These are phyloP conservation scores for Geosmithia flava DNA, from an alignment of 2,329 filamentous ascomycete genomes.

Conservation along the genomic window DNA sequence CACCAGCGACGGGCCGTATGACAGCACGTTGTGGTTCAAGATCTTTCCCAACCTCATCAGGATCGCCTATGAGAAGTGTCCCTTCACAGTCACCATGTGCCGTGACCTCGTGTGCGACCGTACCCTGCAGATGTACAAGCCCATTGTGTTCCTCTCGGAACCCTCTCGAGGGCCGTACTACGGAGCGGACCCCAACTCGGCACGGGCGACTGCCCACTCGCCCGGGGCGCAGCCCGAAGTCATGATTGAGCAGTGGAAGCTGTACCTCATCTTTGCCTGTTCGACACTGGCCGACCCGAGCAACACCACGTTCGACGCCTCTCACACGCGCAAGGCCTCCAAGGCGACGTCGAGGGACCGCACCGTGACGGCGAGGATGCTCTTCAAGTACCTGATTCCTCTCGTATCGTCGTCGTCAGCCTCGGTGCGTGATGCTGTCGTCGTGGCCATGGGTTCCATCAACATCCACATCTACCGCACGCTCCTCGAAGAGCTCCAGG, in stretches of 20 bases:
- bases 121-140: conserved; percentile 83
- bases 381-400: conserved; percentile 88
- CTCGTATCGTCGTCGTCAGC: conserved; percentile 69
- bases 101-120: conserved; percentile 88
- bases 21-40: conserved; percentile 94
- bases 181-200: conserved; percentile 45
- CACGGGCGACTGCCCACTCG: conserved; percentile 36
- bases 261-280: conserved; percentile 94
- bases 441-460: conserved; percentile 84
- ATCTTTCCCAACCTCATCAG: conserved; percentile 92
- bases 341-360: conserved; percentile 56
- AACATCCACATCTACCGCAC: conserved; percentile 90
- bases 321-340: conserved; percentile 75
- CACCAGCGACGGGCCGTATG: conserved; percentile 89
- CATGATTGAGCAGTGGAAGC: conserved; percentile 92
- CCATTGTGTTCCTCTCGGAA: conserved; percentile 69
- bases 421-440: conserved; percentile 79
- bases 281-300: conserved; percentile 84
- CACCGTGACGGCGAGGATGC: conserved; percentile 73
- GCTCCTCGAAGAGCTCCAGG: conserved; percentile 78
- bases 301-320: conserved; percentile 24
- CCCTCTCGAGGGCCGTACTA: conserved; percentile 55
- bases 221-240: conserved; percentile 71
- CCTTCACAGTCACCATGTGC: conserved; percentile 80
- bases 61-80: conserved; percentile 81